Evolutionary conservation across 441 rosid species (phyloP), one percentile per base, ranked within the genome.

Genomic region (Rhodomyrtus psidioides): DNA sequence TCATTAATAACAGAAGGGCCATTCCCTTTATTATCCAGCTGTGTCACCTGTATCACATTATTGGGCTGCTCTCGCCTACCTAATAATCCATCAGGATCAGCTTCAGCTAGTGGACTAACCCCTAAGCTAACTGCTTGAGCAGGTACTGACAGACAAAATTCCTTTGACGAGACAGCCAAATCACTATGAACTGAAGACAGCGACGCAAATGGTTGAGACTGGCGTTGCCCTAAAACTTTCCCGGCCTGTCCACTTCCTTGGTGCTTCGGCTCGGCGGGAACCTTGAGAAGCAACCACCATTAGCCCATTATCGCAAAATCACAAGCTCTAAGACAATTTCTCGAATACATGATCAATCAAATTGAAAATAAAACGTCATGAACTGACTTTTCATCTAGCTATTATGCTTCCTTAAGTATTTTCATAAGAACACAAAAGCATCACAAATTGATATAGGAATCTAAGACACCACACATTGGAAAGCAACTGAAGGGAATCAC

Each of bases 131-230:
- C 90, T 60, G 86, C 85, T 86, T 92, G 93, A 86, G 86, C 83
- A 26, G 94, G 89, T 87, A 88, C 86, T 15, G 93, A 90, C 82
- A 90, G 94, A 87, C 90, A 91, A 86, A 92, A 87, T 89, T 93
- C 96, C 90, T 89, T 92, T 81, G 99, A 94, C 87, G 96, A 91
- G 65, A 87, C 95, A 70, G 87, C 94, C 90, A 90, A 89, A 88
- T 94, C 97, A 87, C 89, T 90, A 89, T 91, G 93, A 55, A 90
- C 84, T 30, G 88, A 83, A 84, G 91, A 88, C 58, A 92, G 86
- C 16, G 95, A 91, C 76, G 92, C 55, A 85, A 85, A 75, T 44
- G 58, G 51, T 53, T 76, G 83, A 56, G 86, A 53, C 27, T 75
- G 57, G 55, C 28, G 42, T 24, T 74, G 86, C 27, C 59, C 86